Conservation (phyloP, 208 protist genomes). For the Leishmania amazonensis region DNA sequence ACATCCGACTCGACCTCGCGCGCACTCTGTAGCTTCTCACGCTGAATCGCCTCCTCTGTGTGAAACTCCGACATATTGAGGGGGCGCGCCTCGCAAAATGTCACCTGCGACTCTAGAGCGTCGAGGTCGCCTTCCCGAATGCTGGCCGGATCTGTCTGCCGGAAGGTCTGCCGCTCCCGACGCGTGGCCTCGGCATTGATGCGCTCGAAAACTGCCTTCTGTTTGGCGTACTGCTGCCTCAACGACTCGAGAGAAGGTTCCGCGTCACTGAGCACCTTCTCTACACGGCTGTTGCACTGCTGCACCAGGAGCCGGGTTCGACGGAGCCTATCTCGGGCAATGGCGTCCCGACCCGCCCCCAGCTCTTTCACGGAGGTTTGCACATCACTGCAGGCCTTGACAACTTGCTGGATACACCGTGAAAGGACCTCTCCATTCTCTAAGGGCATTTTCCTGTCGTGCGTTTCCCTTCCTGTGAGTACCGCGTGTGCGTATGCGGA, state of each 20-base stretch:
- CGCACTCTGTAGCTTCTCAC: conserved; percentile 68
- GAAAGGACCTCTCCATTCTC: conserved; percentile 62
- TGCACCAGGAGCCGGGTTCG: conserved; percentile 49
- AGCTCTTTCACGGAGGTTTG: conserved; percentile 51
- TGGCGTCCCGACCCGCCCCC: conserved; percentile 56
- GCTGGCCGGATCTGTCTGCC: conserved; percentile 18
- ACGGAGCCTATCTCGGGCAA: conserved; percentile 59
- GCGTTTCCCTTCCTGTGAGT: background rate
- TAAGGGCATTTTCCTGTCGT: conserved; percentile 44
- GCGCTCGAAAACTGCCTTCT: conserved; percentile 41
- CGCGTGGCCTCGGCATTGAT: conserved; percentile 54
- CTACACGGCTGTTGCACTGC: conserved; percentile 45
- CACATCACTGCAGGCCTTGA: conserved; percentile 53
- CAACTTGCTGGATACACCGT: conserved; percentile 55
- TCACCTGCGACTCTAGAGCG: conserved; percentile 35
- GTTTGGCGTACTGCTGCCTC: conserved; percentile 44
- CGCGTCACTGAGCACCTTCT: conserved; percentile 18
- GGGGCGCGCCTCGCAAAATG: conserved; percentile 44
- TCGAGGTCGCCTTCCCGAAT: conserved; percentile 16
- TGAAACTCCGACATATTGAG: conserved; percentile 66
- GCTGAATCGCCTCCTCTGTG: conserved; percentile 76
- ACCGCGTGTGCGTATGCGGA: background rate
- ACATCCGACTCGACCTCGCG: conserved; percentile 77
- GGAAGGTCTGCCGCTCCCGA: conserved; percentile 64
- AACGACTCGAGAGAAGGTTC: conserved; percentile 36